phyloP scores from a whole-genome alignment of 2,329 filamentous ascomycete species.

The Neonectria faginata region DNA sequence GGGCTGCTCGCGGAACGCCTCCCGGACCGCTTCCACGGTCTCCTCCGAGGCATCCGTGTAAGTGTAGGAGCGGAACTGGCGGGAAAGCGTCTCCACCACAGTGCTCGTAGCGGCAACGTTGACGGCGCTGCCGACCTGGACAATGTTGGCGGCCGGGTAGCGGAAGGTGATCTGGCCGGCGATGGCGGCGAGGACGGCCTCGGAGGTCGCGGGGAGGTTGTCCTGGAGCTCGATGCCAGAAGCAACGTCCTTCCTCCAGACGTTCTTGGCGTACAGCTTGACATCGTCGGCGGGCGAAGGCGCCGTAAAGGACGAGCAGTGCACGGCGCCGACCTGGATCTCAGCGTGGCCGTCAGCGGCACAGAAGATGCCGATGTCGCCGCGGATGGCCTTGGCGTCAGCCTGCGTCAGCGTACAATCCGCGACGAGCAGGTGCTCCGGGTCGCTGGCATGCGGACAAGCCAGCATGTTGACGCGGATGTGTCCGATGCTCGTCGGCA shows the following conservation, averaged over 20 bases:
- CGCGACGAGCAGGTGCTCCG: not conserved
- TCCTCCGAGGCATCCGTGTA: not conserved
- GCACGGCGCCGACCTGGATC: conserved; percentile 2
- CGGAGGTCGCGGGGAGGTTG: not conserved
- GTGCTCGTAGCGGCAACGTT: not conserved
- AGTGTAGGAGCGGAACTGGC: conserved; percentile 3
- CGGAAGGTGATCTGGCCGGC: conserved; percentile 2
- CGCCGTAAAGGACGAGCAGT: conserved; percentile 2
- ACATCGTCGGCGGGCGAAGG: conserved; percentile 1
- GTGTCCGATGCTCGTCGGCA: conserved; percentile 13
- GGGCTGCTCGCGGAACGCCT: not conserved
- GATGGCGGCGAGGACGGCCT: conserved; percentile 1
- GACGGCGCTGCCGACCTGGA: not conserved
- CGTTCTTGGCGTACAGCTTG: conserved; percentile 1
- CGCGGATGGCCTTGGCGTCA: not conserved
- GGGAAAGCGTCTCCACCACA: not conserved
- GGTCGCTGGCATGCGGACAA: not conserved
- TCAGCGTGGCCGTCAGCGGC: conserved; percentile 2
- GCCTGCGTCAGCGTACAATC: not conserved
- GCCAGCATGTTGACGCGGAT: conserved; percentile 9
- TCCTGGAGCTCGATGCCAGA: not conserved
- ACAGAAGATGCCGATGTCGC: conserved; percentile 5
- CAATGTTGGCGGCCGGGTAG: not conserved
- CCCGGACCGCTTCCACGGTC: not conserved
- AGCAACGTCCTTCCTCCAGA: not conserved